Conservation (phyloP, 2,329 filamentous ascomycete species). For the Xylariaceae sp. region DNA sequence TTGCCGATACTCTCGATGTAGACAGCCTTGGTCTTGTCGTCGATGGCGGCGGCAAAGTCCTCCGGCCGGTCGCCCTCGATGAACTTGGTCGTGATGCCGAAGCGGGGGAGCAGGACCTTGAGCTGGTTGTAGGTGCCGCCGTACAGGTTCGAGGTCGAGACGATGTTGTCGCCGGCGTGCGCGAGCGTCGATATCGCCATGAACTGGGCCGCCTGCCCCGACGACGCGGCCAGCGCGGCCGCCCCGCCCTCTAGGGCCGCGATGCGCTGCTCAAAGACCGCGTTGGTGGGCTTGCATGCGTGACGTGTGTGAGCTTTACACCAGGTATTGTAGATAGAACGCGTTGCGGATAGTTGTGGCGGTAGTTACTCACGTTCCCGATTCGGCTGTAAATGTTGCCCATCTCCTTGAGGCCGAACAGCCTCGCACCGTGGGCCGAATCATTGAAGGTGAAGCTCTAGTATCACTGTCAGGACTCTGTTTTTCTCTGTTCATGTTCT, state of each 20-base stretch:
- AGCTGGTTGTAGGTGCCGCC: slow-evolving; percentile 97
- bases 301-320: neutral
- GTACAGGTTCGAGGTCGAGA: slow-evolving; percentile 86
- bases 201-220: slow-evolving; percentile 89
- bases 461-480: slow-evolving; percentile 9
- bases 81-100: slow-evolving; percentile 87
- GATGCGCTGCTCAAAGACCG: slow-evolving; percentile 94
- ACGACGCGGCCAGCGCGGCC: slow-evolving; percentile 78
- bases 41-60: slow-evolving; percentile 77
- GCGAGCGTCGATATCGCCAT: slow-evolving; percentile 84
- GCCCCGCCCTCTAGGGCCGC: slow-evolving; percentile 93
- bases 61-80: slow-evolving; percentile 74
- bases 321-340: neutral
- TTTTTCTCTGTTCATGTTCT: neutral
- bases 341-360: too few species aligned
- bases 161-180: slow-evolving; percentile 85
- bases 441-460: slow-evolving; percentile 93
- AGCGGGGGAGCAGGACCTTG: slow-evolving; percentile 82
- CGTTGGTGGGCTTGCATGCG: slow-evolving; percentile 69
- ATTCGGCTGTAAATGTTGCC: slow-evolving; percentile 98
- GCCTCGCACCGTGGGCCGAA: slow-evolving; percentile 87
- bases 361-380: slow-evolving; percentile 63
- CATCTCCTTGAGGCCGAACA: slow-evolving; percentile 94
- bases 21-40: slow-evolving; percentile 88
- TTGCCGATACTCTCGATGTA: slow-evolving; percentile 94